Base-by-base conservation (phyloP, 2,329 filamentous ascomycete genomes). In the Penicillium sp. region DNA sequence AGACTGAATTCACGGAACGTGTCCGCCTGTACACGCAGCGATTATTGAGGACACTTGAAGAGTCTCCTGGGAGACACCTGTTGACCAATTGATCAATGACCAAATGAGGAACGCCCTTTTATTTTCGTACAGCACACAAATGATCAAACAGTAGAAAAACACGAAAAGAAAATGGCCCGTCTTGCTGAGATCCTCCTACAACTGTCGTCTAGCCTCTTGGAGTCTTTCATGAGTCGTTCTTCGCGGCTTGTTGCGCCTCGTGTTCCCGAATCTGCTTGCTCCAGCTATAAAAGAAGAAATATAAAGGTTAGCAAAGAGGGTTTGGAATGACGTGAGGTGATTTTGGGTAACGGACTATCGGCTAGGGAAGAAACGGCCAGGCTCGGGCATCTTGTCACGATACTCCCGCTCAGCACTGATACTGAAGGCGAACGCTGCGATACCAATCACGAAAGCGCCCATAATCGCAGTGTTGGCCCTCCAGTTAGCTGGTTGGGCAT, bases 401-500 rank as follows among this genome's bases (percentile, higher is more conserved):
- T 82, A 75, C 74, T 95, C 90, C 61, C 84, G 80, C 64, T 90
- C 83, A 36, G 90, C 88, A 70, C 89, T 91, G 66, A 88, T 75
- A 68, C 81, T 88, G 82, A 85, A 93, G 58, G 81, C 82, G 67
- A 88, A 75, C 46, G 82, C 86, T 55, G 82, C 80, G 62, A 95
- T 81, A 60, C 88, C 86, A 62, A 87, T 62, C 47, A 94, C 79
- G 52, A 88, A 82, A 44, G 79, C 82, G 56, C 84, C 83, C 71
- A 91, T 85, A 63, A 94, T 80, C 51, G 87, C 81, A 5, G 94
- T 99, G 81, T 99, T 99, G 68, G 80, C 78, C 75, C 89, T 94
- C 94, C 94, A 99, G 82, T 99, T 99, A 64, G 84, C 81, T 50
- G 94, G 94, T 74, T 96, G 93, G 51, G 88, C 80, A 78, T 99